Percentiles rank a stretch among this genome's conserved stretches.
Evolutionary conservation across 106 monocot genomes (phyloP).

Genomic region (Iris macrosiphon): DNA sequence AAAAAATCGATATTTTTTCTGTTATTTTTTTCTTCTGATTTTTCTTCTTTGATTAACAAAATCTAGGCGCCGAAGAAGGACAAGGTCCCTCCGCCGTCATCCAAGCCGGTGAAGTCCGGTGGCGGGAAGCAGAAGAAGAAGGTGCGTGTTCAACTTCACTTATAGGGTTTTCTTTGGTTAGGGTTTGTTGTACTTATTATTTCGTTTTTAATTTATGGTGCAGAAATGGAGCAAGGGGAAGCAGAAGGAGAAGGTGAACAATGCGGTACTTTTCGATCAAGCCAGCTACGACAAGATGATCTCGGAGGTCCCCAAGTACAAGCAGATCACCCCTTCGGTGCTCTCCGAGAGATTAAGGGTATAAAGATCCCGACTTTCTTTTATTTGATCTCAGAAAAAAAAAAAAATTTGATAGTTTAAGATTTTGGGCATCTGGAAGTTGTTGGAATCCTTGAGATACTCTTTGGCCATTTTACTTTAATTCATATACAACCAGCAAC

Average conservation of each 20-base stretch:
- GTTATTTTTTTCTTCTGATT: too few species aligned
- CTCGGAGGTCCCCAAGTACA: conserved; percentile 37
- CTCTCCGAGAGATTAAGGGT: conserved; percentile 42
- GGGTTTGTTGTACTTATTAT: background rate
- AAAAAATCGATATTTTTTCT: too few species aligned
- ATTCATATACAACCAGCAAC: too few species aligned
- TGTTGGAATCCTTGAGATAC: too few species aligned
- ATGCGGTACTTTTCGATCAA: conserved; percentile 32
- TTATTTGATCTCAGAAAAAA: too few species aligned
- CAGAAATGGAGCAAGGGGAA: conserved; percentile 41
- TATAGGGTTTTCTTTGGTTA: too few species aligned
- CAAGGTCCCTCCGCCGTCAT: conserved; percentile 15
- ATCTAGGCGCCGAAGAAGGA: conserved; percentile 29
- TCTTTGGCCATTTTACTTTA: too few species aligned
- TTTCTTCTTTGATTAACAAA: too few species aligned
- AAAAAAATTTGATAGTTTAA: too few species aligned
- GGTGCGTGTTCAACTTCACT: background rate
- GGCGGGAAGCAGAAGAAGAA: conserved; percentile 34
- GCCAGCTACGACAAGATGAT: conserved; percentile 41
- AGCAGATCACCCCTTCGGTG: conserved; percentile 39
- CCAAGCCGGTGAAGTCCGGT: conserved; percentile 26
- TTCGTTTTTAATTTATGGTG: too few species aligned
- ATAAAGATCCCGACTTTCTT: background rate
- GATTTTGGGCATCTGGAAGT: too few species aligned
- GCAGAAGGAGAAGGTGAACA: conserved; percentile 45